phyloP scores from a whole-genome alignment of 257 asterid species.

The Lycium ferocissimum region DNA sequence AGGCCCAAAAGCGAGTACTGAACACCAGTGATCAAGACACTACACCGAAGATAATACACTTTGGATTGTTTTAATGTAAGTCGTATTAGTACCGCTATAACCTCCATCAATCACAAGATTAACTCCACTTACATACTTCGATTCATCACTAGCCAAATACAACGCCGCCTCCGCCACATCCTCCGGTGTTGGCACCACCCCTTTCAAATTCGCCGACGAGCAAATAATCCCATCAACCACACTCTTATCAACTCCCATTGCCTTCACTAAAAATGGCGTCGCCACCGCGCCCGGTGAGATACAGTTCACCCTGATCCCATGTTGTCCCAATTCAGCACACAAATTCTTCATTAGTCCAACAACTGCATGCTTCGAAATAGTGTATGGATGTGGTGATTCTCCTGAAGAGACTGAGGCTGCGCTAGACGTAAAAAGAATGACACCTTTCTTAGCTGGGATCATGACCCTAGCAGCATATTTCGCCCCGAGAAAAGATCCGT shows the following conservation, averaged over 20 bases:
- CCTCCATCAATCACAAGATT: conserved; percentile 85
- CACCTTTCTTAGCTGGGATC: conserved; percentile 74
- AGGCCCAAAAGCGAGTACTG: neutral
- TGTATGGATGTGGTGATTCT: conserved; percentile 66
- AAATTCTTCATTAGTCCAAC: conserved; percentile 72
- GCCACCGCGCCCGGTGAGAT: conserved; percentile 83
- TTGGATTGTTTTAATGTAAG: conserved; percentile 48
- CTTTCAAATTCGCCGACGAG: conserved; percentile 67
- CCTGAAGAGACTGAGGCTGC: conserved; percentile 58
- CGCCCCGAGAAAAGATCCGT: conserved; percentile 69
- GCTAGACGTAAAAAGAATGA: conserved; percentile 67
- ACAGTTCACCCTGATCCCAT: conserved; percentile 72
- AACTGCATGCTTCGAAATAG: conserved; percentile 73
- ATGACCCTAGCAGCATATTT: conserved; percentile 77
- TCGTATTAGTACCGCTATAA: conserved; percentile 65
- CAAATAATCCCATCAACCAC: conserved; percentile 59
- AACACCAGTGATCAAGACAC: neutral
- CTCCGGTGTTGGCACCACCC: conserved; percentile 56
- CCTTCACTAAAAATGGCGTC: conserved; percentile 58
- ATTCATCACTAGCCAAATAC: conserved; percentile 63
- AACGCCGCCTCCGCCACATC: conserved; percentile 92
- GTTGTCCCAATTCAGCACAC: conserved; percentile 72
- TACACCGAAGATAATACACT: neutral
- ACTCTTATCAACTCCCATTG: conserved; percentile 54
- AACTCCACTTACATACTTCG: conserved; percentile 70